Evolutionary conservation across 208 protist genomes (phyloP).

Genomic region (Novymonas esmeraldas): DNA sequence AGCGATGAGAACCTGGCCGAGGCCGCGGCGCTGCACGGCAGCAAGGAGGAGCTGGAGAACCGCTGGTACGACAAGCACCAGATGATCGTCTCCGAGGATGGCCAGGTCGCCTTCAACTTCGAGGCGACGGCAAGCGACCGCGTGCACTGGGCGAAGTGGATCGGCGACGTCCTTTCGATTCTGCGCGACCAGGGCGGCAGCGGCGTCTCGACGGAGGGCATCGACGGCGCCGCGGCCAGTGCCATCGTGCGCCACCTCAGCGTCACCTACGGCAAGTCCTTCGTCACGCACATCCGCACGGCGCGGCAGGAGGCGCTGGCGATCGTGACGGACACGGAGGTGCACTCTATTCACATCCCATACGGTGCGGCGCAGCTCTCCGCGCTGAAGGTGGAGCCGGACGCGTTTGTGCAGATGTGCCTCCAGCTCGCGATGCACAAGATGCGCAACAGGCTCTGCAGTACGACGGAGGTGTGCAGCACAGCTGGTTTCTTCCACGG

Average conservation of each 20-base stretch:
- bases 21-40: constrained; percentile 69
- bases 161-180: constrained; percentile 67
- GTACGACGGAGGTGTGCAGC: constrained; percentile 69
- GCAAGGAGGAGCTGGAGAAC: constrained; percentile 83
- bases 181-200: constrained; percentile 13
- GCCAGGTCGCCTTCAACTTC: constrained; percentile 88
- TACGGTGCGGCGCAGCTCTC: constrained; percentile 54
- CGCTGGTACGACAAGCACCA: constrained; percentile 95
- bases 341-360: constrained; percentile 58
- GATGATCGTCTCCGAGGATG: constrained; percentile 86
- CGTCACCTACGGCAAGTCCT: constrained; percentile 85
- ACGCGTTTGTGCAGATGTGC: constrained; percentile 89
- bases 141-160: constrained; percentile 84
- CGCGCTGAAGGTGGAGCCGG: constrained; percentile 47
- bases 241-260: constrained; percentile 57
- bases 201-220: constrained; percentile 24
- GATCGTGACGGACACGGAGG: constrained; percentile 66
- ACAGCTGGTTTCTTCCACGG: constrained; percentile 85
- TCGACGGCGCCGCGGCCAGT: constrained; percentile 36
- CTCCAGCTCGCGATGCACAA: constrained; percentile 86
- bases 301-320: constrained; percentile 67
- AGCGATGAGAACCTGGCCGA: constrained; percentile 42
- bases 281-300: constrained; percentile 76
- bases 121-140: constrained; percentile 80
- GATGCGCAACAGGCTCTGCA: constrained; percentile 67